phyloP scores from a whole-genome alignment of 2,329 filamentous ascomycete genomes.

The Sporothrix dimorphospora region DNA sequence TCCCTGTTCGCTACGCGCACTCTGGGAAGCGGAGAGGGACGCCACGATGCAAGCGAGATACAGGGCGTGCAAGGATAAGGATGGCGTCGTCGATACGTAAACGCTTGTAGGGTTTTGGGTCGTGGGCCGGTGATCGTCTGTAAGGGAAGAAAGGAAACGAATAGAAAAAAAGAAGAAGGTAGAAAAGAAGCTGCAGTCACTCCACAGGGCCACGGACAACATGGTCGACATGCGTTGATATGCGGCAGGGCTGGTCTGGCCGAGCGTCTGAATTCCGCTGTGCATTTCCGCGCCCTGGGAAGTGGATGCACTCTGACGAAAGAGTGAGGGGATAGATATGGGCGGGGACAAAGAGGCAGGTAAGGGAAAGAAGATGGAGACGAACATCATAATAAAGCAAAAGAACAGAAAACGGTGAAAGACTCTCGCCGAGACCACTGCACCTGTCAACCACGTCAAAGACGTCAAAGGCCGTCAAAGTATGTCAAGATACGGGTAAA shows the following conservation, averaged over 20 bases:
- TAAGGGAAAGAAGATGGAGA: neutral
- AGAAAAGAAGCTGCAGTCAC: neutral
- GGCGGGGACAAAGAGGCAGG: neutral
- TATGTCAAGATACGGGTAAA: neutral
- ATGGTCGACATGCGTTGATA: neutral
- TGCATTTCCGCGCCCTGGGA: neutral
- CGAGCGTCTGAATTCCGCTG: neutral
- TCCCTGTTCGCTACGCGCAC: neutral
- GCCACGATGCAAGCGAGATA: conserved; percentile 13
- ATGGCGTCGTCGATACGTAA: conserved; percentile 8
- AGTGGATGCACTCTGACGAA: neutral
- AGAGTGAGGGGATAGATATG: neutral
- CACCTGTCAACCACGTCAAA: neutral
- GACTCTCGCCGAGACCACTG: neutral
- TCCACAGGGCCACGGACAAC: neutral
- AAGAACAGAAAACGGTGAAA: neutral
- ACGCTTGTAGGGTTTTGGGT: neutral
- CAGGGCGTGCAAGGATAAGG: neutral
- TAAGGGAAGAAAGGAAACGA: neutral
- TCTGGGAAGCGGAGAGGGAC: neutral
- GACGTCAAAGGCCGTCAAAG: neutral
- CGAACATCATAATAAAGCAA: neutral
- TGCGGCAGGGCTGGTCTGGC: neutral
- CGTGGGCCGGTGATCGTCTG: conserved; percentile 3
- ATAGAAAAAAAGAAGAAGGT: neutral